Evolutionary conservation across 2,329 filamentous ascomycete genomes (phyloP).

Genomic region (Xylaria sp.): DNA sequence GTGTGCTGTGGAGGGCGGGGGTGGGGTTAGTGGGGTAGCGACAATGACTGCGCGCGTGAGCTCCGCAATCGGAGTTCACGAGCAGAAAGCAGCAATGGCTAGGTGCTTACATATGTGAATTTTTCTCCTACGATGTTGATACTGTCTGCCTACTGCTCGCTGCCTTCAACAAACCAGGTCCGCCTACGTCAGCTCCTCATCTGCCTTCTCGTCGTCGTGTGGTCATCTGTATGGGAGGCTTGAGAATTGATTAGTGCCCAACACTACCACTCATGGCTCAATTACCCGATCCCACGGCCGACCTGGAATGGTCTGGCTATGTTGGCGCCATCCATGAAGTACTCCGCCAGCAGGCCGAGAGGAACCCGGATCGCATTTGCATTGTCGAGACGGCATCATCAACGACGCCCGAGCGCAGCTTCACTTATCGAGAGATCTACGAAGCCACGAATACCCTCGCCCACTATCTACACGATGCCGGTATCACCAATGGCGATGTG

Average conservation of each 20-base stretch:
- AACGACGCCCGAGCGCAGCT: conserved; percentile 34
- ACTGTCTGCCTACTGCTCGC: neutral
- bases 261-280: neutral
- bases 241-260: neutral
- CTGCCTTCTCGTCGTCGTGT: neutral
- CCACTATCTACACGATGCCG: conserved; percentile 69
- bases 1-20: neutral
- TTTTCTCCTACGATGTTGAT: neutral
- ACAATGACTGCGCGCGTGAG: neutral
- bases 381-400: conserved; percentile 46
- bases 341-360: conserved; percentile 53
- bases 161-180: too few relatives aligned
- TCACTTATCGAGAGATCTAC: conserved; percentile 82
- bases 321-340: conserved; percentile 64
- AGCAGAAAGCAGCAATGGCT: neutral
- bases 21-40: neutral
- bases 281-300: conserved; percentile 59
- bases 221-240: neutral
- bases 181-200: neutral
- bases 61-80: neutral
- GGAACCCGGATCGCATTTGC: conserved; percentile 29
- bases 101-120: neutral
- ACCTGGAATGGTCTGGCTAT: conserved; percentile 64
- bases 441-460: conserved; percentile 77
- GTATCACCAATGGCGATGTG: conserved; percentile 73